phyloP scores from a whole-genome alignment of 192 early-diverging fungal species.

The Entomortierella lignicola region DNA sequence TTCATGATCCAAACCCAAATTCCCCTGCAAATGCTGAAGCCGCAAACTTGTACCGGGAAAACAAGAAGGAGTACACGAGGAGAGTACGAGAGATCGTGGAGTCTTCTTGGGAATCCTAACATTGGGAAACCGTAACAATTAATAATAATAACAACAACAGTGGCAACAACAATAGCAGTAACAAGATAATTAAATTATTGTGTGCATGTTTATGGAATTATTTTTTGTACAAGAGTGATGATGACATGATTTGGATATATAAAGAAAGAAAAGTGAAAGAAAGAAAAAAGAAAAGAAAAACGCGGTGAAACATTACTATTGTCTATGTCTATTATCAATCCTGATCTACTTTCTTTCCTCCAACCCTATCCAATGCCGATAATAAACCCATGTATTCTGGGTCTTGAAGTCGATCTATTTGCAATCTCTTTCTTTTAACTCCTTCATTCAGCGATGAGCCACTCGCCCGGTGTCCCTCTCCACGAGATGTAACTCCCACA shows the following conservation, averaged over 20 bases:
- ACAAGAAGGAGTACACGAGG: conserved; percentile 92
- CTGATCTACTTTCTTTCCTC: neutral
- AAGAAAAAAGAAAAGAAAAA: neutral
- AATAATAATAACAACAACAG: neutral
- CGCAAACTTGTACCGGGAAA: conserved; percentile 92
- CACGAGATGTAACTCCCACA: neutral
- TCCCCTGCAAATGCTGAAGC: conserved; percentile 98
- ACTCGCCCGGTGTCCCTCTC: neutral
- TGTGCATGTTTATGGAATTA: too few relatives aligned
- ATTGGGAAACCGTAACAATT: neutral
- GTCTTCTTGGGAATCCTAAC: conserved; percentile 80
- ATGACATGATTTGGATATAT: too few relatives aligned
- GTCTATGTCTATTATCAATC: neutral
- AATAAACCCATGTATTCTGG: conserved; percentile 28
- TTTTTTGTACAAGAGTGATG: too few relatives aligned
- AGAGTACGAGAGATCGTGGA: conserved; percentile 94
- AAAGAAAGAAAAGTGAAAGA: neutral
- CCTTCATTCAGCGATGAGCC: neutral
- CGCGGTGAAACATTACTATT: neutral
- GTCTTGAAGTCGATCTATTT: conserved; percentile 27
- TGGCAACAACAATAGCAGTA: neutral
- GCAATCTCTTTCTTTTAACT: neutral
- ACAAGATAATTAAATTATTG: too few relatives aligned
- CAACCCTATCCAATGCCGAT: conserved; percentile 18
- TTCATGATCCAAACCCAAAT: conserved; percentile 98